A percentile compares a stretch with the other conserved stretches of the same genome.
These are phyloP conservation scores for Trichosporon faecale DNA, from an alignment of 1,284 basidiomycete species.

Conservation along the genomic window DNA sequence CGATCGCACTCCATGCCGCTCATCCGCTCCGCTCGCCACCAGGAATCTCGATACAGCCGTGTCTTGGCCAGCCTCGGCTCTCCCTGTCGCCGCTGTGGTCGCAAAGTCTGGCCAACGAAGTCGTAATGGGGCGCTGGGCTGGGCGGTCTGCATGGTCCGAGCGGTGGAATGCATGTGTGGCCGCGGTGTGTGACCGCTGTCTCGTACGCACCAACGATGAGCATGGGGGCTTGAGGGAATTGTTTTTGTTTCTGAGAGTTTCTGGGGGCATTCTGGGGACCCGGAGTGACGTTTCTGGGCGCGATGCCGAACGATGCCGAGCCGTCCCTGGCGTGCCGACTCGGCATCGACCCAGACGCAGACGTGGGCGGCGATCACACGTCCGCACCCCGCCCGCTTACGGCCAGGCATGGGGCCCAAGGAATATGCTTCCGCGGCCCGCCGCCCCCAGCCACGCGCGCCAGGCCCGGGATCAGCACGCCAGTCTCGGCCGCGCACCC, in stretches of 20 bases:
- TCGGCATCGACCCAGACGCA: not conserved
- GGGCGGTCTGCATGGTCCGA: not conserved
- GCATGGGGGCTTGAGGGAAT: not conserved
- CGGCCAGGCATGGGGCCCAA: not conserved
- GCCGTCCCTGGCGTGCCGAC: too few relatives aligned
- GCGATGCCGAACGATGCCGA: not conserved
- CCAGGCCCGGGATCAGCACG: too few relatives aligned
- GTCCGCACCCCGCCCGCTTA: not conserved
- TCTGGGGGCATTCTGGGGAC: not conserved
- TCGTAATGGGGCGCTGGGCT: not conserved
- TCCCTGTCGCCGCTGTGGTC: not conserved
- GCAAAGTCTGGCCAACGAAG: not conserved
- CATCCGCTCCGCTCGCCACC: too few relatives aligned
- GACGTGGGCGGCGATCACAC: not conserved
- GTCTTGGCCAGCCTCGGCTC: not conserved
- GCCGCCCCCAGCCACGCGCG: not conserved
- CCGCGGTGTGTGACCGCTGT: not conserved
- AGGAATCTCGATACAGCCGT: not conserved
- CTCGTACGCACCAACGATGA: not conserved
- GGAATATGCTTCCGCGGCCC: not conserved
- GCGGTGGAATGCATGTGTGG: not conserved
- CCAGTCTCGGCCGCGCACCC: constrained; percentile 1
- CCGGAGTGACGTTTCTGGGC: too few relatives aligned
- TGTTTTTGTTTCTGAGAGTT: not conserved
- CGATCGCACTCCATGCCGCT: not conserved